Evolutionary conservation across 2,329 filamentous ascomycete genomes (phyloP), one percentile per base, ranked within the genome.

Genomic region (Botrytis medusae): DNA sequence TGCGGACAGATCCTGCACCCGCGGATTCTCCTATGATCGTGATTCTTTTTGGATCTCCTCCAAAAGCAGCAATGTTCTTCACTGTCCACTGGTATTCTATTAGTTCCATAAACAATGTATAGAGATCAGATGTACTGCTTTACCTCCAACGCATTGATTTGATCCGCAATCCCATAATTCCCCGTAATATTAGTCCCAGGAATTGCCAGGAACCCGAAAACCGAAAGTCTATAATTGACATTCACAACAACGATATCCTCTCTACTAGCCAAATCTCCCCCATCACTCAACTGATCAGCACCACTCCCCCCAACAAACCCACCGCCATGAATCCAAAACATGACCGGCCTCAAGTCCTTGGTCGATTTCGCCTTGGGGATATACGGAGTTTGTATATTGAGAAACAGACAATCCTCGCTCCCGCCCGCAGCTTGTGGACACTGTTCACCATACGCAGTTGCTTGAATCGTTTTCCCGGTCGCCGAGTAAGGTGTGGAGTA

Each of bases 81-180:
- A 84, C 82, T 0, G 86, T 84, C 86, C 86, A 88, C 75, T 86
- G 44, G 2, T 12, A 14, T n/a, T 12, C 2, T 8, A 25, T 29
- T 34, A 44, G 16, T 46, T 20, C 76, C 40, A 74, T 12, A 2
- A 12, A 8, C 4, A 4, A 61, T 25, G 10, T 20, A 4, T 34
- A n/a, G 16, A 37, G 4, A 14, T 20, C 12, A 18, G 29, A 57
- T 25, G 29, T 34, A 22, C 16, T n/a, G 12, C 61, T 74, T 74
- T 73, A 82, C 81, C 75, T 83, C 77, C 34, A 88, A 79, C 1
- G 86, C 86, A 12, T 83, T 84, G 20, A 86, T 81, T 75, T 87
- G 86, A 74, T 88, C 86, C 10, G 81, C 83, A 65, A 88, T 84
- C 4, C 86, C 86, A 75, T 83, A 87, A 75, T 88, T 88, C 0